Evolutionary conservation across 2,329 filamentous ascomycete species (phyloP).

Genomic region (Diplodia corticola): DNA sequence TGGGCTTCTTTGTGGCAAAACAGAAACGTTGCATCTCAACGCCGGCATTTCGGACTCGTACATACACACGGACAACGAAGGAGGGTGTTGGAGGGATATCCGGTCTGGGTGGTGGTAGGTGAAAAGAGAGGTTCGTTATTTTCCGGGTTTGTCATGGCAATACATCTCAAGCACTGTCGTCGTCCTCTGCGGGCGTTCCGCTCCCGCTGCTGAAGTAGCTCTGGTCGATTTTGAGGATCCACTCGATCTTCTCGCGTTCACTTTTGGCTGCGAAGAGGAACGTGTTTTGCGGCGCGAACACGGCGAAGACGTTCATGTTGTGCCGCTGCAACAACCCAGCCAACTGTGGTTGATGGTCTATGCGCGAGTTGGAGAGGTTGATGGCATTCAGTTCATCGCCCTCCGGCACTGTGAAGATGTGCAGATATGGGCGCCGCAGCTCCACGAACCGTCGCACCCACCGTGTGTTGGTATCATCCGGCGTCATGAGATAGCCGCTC

Average conservation of each 20-base stretch:
- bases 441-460: constrained; percentile 96
- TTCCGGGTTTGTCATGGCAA: neutral
- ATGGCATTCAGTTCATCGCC: constrained; percentile 90
- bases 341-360: constrained; percentile 89
- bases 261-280: constrained; percentile 90
- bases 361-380: constrained; percentile 82
- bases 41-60: constrained; percentile 10
- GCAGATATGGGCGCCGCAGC: constrained; percentile 84
- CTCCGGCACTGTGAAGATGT: constrained; percentile 80
- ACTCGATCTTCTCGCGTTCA: constrained; percentile 92
- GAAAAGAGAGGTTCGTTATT: constrained; percentile 14
- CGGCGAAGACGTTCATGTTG: constrained; percentile 71
- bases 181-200: constrained; percentile 30
- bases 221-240: constrained; percentile 94
- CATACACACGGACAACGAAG: constrained; percentile 9
- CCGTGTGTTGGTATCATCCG: constrained; percentile 74
- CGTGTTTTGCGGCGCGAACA: constrained; percentile 92
- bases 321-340: constrained; percentile 63
- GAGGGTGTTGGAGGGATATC: constrained; percentile 3
- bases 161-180: constrained; percentile 24
- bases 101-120: neutral
- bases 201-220: constrained; percentile 56
- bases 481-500: constrained; percentile 82
- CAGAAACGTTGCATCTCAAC: constrained; percentile 4
- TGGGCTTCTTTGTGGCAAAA: neutral